Percentiles rank a stretch among this genome's conserved stretches.
phyloP scores from a whole-genome alignment of 2,329 filamentous ascomycete species.

The Ophiostoma novo-ulmi region DNA sequence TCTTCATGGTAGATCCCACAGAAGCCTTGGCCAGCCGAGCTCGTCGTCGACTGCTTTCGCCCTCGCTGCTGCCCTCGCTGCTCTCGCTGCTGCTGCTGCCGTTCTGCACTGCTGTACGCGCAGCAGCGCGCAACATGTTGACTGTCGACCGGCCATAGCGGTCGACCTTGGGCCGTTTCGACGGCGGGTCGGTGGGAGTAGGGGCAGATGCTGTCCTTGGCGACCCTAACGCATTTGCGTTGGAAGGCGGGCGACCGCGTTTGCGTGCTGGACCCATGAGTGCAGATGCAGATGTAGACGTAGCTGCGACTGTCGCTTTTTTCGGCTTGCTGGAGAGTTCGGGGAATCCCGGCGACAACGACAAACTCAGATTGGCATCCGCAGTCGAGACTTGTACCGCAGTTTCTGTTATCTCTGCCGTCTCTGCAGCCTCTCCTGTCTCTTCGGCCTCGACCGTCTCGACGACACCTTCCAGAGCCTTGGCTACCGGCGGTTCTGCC shows the following conservation, averaged over 20 bases:
- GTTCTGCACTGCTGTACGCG: not conserved
- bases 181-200: slow-evolving; percentile 27
- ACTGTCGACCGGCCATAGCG: not conserved
- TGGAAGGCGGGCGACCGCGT: slow-evolving; percentile 21
- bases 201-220: not conserved
- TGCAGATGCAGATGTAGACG: not conserved
- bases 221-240: not conserved
- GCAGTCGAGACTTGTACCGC: not conserved
- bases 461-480: not conserved
- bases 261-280: slow-evolving; percentile 22
- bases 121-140: not conserved
- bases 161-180: slow-evolving; percentile 24
- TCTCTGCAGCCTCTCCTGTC: not conserved
- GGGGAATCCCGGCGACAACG: not conserved
- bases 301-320: not conserved
- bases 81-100: not conserved
- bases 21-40: not conserved
- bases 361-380: not conserved
- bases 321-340: not conserved
- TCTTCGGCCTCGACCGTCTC: not conserved
- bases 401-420: not conserved
- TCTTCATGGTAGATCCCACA: too few species aligned
- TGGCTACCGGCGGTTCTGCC: not conserved
- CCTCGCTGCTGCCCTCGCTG: not conserved
- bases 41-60: not conserved